These are phyloP conservation scores for Lactifluus volemus DNA, from an alignment of 768 basidiomycete species.

Conservation along the genomic window DNA sequence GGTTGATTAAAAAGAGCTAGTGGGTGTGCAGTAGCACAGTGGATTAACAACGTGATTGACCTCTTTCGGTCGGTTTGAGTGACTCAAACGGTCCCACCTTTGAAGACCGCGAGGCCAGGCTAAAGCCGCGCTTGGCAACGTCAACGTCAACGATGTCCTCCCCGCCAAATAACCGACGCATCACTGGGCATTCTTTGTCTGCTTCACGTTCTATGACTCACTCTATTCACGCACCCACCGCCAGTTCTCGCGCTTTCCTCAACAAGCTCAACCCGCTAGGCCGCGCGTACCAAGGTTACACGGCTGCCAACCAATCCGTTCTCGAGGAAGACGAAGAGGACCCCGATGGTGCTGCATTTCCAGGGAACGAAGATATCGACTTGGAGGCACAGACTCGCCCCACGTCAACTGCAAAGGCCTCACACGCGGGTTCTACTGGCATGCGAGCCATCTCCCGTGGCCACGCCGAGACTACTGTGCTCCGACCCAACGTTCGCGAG, in stretches of 20 bases:
- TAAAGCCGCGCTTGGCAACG: neutral
- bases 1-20: neutral
- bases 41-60: neutral
- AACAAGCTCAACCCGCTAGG: constrained; percentile 78
- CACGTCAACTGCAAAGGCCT: constrained; percentile 26
- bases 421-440: constrained; percentile 34
- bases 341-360: constrained; percentile 31
- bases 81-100: neutral
- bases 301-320: constrained; percentile 60
- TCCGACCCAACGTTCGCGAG: constrained; percentile 65
- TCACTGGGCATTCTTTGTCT: constrained; percentile 17
- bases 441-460: constrained; percentile 52
- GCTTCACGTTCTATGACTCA: constrained; percentile 23
- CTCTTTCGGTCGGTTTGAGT: neutral
- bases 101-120: neutral
- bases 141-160: constrained; percentile 17
- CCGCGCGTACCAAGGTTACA: constrained; percentile 65
- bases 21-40: neutral
- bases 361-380: constrained; percentile 37
- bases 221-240: constrained; percentile 33
- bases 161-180: constrained; percentile 21
- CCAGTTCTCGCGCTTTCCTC: constrained; percentile 68
- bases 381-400: constrained; percentile 46
- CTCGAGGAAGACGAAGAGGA: constrained; percentile 65
- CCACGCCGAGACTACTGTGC: constrained; percentile 44